Conservation (phyloP, 257 asterid species). For the Solanum arcanum region DNA sequence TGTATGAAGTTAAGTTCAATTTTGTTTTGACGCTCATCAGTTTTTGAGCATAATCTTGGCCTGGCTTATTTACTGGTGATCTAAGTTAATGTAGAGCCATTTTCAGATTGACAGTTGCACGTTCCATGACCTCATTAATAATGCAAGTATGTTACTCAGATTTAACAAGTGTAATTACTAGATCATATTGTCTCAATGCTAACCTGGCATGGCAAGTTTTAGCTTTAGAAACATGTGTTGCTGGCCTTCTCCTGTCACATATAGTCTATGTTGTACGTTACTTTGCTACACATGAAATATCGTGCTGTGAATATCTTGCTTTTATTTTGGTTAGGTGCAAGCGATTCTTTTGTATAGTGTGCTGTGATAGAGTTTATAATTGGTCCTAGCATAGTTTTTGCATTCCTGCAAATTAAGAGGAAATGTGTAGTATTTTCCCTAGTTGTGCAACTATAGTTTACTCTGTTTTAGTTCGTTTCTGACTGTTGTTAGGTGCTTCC, state of each 20-base stretch:
- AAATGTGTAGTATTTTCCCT: neutral
- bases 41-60: neutral
- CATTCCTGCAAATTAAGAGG: neutral
- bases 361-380: neutral
- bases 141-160: neutral
- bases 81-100: neutral
- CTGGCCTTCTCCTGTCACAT: neutral
- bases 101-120: neutral
- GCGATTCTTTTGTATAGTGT: neutral
- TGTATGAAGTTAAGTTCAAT: neutral
- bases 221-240: neutral
- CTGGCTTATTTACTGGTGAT: neutral
- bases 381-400: neutral
- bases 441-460: neutral
- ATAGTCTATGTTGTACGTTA: neutral
- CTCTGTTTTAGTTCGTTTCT: neutral
- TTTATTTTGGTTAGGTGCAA: neutral
- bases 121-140: neutral
- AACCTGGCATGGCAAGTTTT: neutral
- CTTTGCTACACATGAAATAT: neutral
- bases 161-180: neutral
- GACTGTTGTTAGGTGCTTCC: neutral
- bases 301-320: neutral
- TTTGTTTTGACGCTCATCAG: neutral
- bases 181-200: neutral